These are phyloP conservation scores for Ettlia oleoabundans DNA, from an alignment of 139 green algal genomes.

Conservation along the genomic window DNA sequence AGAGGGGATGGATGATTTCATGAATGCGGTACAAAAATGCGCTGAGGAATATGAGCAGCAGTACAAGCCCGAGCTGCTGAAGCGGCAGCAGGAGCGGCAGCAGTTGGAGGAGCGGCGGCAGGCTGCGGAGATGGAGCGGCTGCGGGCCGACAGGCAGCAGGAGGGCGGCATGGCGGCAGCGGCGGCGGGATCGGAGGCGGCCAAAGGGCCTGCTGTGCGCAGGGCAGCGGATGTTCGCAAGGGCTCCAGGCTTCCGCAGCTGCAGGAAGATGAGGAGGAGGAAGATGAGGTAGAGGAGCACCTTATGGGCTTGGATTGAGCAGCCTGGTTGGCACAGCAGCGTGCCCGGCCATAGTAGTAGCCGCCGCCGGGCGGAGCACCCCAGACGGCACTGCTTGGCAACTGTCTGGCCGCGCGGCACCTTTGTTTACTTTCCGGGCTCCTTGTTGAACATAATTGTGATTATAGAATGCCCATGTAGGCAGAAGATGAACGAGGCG, in stretches of 20 bases:
- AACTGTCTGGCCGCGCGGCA: too few species aligned
- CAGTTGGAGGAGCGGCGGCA: slow-evolving; percentile 57
- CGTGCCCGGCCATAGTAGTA: too few species aligned
- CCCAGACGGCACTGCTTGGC: too few species aligned
- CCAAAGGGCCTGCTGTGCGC: neutral
- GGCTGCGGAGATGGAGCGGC: slow-evolving; percentile 58
- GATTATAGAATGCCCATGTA: too few species aligned
- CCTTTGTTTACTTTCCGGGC: too few species aligned
- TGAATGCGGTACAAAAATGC: slow-evolving; percentile 65
- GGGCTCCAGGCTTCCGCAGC: neutral
- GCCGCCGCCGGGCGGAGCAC: too few species aligned
- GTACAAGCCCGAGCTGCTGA: slow-evolving; percentile 76
- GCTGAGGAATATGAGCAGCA: slow-evolving; percentile 75
- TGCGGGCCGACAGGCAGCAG: slow-evolving; percentile 56
- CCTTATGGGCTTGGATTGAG: neutral
- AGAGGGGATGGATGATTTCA: slow-evolving; percentile 89
- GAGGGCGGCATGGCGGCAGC: neutral
- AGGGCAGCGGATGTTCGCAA: neutral
- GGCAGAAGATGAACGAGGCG: too few species aligned
- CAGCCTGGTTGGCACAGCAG: neutral
- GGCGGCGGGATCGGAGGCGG: slow-evolving; percentile 3
- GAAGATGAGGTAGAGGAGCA: slow-evolving; percentile 4
- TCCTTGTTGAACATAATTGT: too few species aligned
- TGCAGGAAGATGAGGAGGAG: slow-evolving; percentile 27
- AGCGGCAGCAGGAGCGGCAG: slow-evolving; percentile 41